Evolutionary conservation across 768 basidiomycete genomes (phyloP).

Genomic region (Kwoniella sp.): DNA sequence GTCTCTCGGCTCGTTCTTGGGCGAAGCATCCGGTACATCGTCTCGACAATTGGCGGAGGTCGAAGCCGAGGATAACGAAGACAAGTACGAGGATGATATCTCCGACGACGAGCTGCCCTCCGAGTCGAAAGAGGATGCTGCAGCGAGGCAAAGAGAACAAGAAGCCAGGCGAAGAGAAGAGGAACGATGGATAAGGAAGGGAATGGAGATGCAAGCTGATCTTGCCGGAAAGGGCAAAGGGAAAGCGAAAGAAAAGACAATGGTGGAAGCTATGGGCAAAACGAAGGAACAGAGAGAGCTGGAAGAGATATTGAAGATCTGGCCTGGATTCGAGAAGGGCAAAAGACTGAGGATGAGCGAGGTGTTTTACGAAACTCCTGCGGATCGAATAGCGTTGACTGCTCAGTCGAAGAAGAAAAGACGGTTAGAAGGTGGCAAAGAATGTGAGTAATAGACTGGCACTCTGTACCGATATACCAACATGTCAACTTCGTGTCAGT

Average conservation of each 20-base stretch:
- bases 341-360: slow-evolving; percentile 46
- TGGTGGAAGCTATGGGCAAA: slow-evolving; percentile 7
- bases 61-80: slow-evolving; percentile 41
- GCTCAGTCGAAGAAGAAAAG: slow-evolving; percentile 35
- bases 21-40: slow-evolving; percentile 22
- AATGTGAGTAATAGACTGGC: slow-evolving; percentile 29
- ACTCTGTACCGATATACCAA: neutral
- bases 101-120: slow-evolving; percentile 27
- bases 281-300: slow-evolving; percentile 21
- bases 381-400: slow-evolving; percentile 13
- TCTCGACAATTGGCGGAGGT: slow-evolving; percentile 30
- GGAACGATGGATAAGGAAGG: slow-evolving; percentile 23
- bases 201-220: slow-evolving; percentile 12
- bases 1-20: slow-evolving; percentile 29
- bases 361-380: slow-evolving; percentile 49
- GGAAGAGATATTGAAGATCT: slow-evolving; percentile 34
- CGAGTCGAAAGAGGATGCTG: slow-evolving; percentile 25
- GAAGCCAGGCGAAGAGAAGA: slow-evolving; percentile 25
- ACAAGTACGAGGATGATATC: slow-evolving; percentile 37
- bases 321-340: slow-evolving; percentile 45
- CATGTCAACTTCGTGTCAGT: neutral
- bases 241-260: slow-evolving; percentile 4
- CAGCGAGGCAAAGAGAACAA: slow-evolving; percentile 20
- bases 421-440: slow-evolving; percentile 23
- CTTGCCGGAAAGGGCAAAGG: slow-evolving; percentile 11